A percentile compares a stretch with the other conserved stretches of the same genome.
These are phyloP conservation scores for Crithidia fasciculata DNA, from an alignment of 208 protist species.

Conservation along the genomic window DNA sequence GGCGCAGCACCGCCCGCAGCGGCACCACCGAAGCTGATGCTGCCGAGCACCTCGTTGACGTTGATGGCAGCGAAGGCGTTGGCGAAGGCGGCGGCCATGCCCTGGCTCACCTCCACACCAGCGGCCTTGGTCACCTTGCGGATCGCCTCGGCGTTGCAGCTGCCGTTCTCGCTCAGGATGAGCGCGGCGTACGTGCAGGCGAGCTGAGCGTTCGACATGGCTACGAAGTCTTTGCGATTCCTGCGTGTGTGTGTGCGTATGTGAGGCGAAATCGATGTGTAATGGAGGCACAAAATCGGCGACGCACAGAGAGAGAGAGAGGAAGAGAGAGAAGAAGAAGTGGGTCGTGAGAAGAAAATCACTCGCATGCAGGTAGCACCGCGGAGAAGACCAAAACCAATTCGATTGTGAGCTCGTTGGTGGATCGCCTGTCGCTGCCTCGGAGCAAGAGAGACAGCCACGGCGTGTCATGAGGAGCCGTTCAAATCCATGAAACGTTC, in stretches of 20 bases:
- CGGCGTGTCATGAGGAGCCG: too few species aligned
- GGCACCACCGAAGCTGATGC: slow-evolving; percentile 75
- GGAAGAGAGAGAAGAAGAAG: slow-evolving; percentile 10
- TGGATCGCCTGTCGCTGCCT: too few species aligned
- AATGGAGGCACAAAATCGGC: neutral
- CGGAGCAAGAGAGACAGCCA: too few species aligned
- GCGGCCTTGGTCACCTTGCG: slow-evolving; percentile 77
- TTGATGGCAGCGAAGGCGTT: slow-evolving; percentile 57
- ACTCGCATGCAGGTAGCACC: too few species aligned
- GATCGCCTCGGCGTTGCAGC: slow-evolving; percentile 74
- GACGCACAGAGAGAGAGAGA: neutral
- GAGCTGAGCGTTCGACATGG: slow-evolving; percentile 74
- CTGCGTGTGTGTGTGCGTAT: neutral
- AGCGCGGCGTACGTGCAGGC: slow-evolving; percentile 96
- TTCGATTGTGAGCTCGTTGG: too few species aligned
- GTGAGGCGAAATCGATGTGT: neutral
- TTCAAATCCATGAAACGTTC: too few species aligned
- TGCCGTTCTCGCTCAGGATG: slow-evolving; percentile 92
- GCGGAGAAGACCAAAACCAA: too few species aligned
- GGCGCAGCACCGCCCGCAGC: slow-evolving; percentile 46
- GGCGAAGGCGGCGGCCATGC: slow-evolving; percentile 80
- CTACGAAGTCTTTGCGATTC: neutral
- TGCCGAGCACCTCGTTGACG: slow-evolving; percentile 67
- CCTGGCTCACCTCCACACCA: slow-evolving; percentile 72
- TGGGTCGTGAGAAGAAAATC: neutral